Percentiles rank a stretch among this genome's conserved stretches.
Evolutionary conservation across 306 rosid genomes (phyloP).

Genomic region (Clitoria ternatea): DNA sequence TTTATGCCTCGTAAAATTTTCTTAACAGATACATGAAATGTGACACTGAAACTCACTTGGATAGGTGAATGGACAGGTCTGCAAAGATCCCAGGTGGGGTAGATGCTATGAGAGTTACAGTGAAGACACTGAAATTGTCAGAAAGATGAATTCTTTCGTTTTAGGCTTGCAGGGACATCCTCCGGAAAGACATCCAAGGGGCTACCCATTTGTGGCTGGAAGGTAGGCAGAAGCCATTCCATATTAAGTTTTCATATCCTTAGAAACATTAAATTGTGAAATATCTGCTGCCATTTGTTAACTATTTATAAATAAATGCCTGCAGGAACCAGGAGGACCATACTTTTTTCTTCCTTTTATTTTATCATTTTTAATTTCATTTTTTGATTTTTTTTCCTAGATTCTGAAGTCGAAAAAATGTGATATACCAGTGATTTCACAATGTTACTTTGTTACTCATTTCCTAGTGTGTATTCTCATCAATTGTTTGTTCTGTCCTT

Average conservation of each 20-base stretch:
- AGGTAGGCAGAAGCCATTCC: constrained; percentile 42
- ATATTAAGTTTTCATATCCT: not conserved
- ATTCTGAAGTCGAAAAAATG: not conserved
- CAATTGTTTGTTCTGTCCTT: not conserved
- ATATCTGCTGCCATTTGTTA: not conserved
- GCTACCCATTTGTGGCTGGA: constrained; percentile 73
- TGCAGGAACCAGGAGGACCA: not conserved
- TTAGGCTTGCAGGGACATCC: constrained; percentile 80
- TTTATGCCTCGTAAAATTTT: not conserved
- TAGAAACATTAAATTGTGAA: not conserved
- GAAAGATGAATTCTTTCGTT: constrained; percentile 57
- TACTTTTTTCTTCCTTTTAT: not conserved
- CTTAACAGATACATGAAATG: not conserved
- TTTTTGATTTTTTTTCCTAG: not conserved
- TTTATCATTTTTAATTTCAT: not conserved
- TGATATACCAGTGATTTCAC: not conserved
- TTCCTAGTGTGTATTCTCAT: not conserved
- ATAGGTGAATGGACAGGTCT: constrained; percentile 47
- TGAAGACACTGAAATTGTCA: constrained; percentile 61
- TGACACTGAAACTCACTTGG: not conserved
- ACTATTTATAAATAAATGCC: not conserved
- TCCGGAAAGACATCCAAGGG: constrained; percentile 47
- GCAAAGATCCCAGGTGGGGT: constrained; percentile 89
- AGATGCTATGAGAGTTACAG: constrained; percentile 79
- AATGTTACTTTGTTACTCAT: not conserved